Evolutionary conservation across 148 eudicot genomes (phyloP).

Genomic region (Rhododendron ferrugineum): DNA sequence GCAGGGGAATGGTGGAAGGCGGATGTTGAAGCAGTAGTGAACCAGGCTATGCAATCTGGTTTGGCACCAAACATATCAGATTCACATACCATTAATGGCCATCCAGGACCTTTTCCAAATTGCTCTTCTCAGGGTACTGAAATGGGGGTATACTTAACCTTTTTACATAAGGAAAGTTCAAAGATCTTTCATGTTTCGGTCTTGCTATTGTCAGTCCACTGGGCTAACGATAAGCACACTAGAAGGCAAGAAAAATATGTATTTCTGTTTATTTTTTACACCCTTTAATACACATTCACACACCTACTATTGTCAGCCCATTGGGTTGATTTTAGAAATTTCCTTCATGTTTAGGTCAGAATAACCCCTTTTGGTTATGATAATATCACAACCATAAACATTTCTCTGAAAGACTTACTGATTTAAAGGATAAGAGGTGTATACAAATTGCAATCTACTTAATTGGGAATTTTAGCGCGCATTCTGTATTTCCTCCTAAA

Average conservation of each 20-base stretch:
- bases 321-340: too few species aligned
- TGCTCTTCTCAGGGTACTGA: slow-evolving; percentile 39
- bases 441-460: neutral
- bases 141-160: neutral
- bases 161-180: neutral
- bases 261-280: too few species aligned
- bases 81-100: slow-evolving; percentile 72
- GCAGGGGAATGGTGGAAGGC: slow-evolving; percentile 91
- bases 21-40: slow-evolving; percentile 59
- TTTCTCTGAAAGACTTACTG: neutral
- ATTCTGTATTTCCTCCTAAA: neutral
- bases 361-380: neutral
- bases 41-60: slow-evolving; percentile 52
- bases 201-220: too few species aligned
- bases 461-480: too few species aligned
- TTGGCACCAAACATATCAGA: slow-evolving; percentile 66
- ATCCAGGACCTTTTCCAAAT: slow-evolving; percentile 52
- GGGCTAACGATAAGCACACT: too few species aligned
- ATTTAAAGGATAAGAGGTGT: neutral
- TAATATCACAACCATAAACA: neutral
- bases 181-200: neutral
- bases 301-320: too few species aligned
- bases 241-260: too few species aligned
- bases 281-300: too few species aligned
- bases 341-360: neutral